Percentiles rank a stretch among this genome's conserved stretches.
Evolutionary conservation across 176 grass and related monocot genomes (phyloP).

Genomic region (Juncus inflexus): DNA sequence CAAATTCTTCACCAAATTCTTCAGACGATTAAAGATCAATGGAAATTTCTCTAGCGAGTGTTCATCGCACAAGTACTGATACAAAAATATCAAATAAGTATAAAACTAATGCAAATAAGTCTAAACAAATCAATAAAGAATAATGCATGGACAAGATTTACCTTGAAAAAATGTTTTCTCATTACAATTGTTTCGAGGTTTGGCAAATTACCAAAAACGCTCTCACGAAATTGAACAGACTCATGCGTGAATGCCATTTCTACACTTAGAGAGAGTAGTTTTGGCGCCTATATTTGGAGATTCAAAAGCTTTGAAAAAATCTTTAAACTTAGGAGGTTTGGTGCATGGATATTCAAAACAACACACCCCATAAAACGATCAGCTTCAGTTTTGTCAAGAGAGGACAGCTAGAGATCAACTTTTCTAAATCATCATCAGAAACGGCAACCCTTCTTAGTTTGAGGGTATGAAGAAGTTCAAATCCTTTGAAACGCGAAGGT

Average conservation of each 20-base stretch:
- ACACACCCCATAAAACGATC: background rate
- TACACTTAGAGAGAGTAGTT: background rate
- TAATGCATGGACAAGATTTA: background rate
- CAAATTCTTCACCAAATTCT: conserved; percentile 12
- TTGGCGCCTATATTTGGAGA: background rate
- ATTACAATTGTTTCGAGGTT: background rate
- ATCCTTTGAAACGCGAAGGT: background rate
- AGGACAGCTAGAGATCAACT: background rate
- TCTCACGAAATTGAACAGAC: background rate
- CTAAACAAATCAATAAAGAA: background rate
- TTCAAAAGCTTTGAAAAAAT: background rate
- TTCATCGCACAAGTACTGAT: background rate
- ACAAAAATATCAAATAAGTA: background rate
- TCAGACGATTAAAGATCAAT: conserved; percentile 4
- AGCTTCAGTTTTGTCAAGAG: background rate
- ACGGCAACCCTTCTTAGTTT: background rate
- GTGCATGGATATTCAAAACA: background rate
- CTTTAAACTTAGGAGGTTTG: background rate
- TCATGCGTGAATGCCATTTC: background rate
- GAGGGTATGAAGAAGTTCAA: conserved; percentile 2
- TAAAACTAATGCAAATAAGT: background rate
- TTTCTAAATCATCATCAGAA: background rate
- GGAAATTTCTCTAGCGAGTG: background rate
- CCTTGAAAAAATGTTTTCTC: background rate
- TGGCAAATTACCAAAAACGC: background rate